Evolutionary conservation across 1,284 basidiomycete genomes (phyloP).

Genomic region (Exobasidium cylindrosporum): DNA sequence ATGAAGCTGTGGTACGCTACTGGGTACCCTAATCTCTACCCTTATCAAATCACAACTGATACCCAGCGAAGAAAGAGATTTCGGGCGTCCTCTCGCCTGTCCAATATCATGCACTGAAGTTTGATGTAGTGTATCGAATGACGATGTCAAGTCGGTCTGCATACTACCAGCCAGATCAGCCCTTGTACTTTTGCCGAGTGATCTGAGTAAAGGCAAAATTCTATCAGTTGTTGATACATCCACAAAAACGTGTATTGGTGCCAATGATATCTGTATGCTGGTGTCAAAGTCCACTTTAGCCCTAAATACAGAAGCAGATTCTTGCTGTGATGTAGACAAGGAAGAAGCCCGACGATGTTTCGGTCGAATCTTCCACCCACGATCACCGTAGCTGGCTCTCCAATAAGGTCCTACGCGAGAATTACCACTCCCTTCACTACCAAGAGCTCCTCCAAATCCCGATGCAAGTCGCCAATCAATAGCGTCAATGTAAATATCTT

Average conservation of each 20-base stretch:
- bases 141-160: conserved; percentile 15
- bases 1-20: conserved; percentile 9
- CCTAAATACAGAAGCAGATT: neutral
- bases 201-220: conserved; percentile 24
- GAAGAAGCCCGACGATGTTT: conserved; percentile 4
- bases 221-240: conserved; percentile 33
- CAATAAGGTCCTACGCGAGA: conserved; percentile 20
- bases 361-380: conserved; percentile 32
- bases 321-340: neutral
- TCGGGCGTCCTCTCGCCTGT: neutral
- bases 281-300: neutral
- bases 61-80: neutral
- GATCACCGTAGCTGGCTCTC: conserved; percentile 28
- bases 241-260: conserved; percentile 33
- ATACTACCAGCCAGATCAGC: neutral
- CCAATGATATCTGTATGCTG: conserved; percentile 9
- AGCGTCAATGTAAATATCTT: conserved; percentile 24
- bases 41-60: conserved; percentile 23
- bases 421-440: neutral
- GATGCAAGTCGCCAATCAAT: conserved; percentile 27
- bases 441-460: neutral
- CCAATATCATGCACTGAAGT: neutral
- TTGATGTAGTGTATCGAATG: conserved; percentile 23
- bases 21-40: conserved; percentile 30
- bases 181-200: conserved; percentile 8